These are phyloP conservation scores for Glarea lozoyensis DNA, from an alignment of 495 filamentous ascomycete genomes.

Conservation along the genomic window DNA sequence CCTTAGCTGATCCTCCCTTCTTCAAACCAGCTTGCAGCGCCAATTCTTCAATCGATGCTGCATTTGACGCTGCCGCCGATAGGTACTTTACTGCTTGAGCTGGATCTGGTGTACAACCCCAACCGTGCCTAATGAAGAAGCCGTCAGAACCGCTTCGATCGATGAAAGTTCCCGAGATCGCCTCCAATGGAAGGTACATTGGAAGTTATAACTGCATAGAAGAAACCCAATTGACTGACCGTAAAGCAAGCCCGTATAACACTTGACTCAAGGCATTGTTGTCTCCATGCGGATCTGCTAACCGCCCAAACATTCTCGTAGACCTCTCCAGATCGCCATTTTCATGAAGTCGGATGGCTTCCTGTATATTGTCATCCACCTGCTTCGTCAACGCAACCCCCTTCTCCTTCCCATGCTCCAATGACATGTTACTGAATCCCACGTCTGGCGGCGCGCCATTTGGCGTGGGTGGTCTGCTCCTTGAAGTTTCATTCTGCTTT, in stretches of 20 bases:
- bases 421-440: constrained; percentile 9
- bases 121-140: constrained; percentile 63
- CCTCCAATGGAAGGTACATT: background rate
- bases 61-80: constrained; percentile 82
- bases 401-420: constrained; percentile 8
- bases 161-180: background rate
- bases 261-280: constrained; percentile 96
- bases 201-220: background rate
- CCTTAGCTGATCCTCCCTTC: constrained; percentile 91
- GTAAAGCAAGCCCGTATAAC: constrained; percentile 85
- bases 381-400: constrained; percentile 34
- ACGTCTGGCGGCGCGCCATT: constrained; percentile 5
- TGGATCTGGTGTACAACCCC: constrained; percentile 73
- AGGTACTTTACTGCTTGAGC: constrained; percentile 72
- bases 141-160: constrained; percentile 6
- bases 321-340: constrained; percentile 63
- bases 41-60: constrained; percentile 72
- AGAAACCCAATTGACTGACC: constrained; percentile 44
- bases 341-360: constrained; percentile 94
- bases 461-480: constrained; percentile 16
- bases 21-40: constrained; percentile 80
- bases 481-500: constrained; percentile 43
- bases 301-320: constrained; percentile 75
- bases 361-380: constrained; percentile 76
- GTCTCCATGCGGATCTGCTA: constrained; percentile 76